phyloP scores from a whole-genome alignment of 1,284 basidiomycete genomes.

The Hymenochaete sp. region DNA sequence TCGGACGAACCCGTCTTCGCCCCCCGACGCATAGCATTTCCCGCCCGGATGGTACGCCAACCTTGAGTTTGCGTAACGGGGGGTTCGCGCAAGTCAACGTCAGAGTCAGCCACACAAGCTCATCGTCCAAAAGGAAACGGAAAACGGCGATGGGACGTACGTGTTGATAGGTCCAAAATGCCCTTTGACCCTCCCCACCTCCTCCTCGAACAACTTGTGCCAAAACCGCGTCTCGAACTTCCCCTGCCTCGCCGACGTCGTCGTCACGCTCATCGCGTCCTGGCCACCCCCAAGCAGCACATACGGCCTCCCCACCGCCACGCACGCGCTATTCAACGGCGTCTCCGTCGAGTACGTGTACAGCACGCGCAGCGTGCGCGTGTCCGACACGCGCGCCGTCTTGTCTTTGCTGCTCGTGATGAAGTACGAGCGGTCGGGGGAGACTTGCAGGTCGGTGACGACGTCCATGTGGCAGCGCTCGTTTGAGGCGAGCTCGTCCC shows the following conservation, averaged over 20 bases:
- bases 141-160: constrained; percentile 41
- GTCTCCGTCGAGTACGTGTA: constrained; percentile 94
- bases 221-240: constrained; percentile 99
- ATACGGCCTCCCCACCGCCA: constrained; percentile 82
- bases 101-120: not conserved
- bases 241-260: constrained; percentile 86
- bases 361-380: constrained; percentile 80
- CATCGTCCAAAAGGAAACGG: no score
- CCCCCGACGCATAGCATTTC: constrained; percentile 86
- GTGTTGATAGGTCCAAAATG: constrained; percentile 99
- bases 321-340: constrained; percentile 89
- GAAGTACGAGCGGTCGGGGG: constrained; percentile 88
- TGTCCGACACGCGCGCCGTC: constrained; percentile 79
- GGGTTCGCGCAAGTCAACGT: not conserved
- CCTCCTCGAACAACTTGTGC: constrained; percentile 98
- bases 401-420: constrained; percentile 97
- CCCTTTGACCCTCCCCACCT: constrained; percentile 93
- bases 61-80: constrained; percentile 29
- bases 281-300: constrained; percentile 93
- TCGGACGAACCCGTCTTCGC: constrained; percentile 93
- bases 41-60: constrained; percentile 91
- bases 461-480: constrained; percentile 79
- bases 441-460: constrained; percentile 91
- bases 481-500: constrained; percentile 75
- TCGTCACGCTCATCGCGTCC: constrained; percentile 97